A percentile compares a stretch with the other conserved stretches of the same genome.
These are phyloP conservation scores for Sicyos baderoa DNA, from an alignment of 306 rosid genomes.

Conservation along the genomic window DNA sequence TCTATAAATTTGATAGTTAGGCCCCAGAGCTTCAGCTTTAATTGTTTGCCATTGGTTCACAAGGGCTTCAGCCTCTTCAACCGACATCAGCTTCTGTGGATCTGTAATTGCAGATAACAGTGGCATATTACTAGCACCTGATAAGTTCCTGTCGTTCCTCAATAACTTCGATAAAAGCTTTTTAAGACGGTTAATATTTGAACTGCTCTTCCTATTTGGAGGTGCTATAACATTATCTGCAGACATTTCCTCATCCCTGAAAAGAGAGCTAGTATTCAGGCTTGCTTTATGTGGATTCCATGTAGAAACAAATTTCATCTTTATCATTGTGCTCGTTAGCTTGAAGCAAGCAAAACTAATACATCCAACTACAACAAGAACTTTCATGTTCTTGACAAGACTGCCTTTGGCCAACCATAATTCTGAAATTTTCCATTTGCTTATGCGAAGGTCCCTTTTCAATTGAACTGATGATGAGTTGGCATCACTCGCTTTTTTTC, in stretches of 20 bases:
- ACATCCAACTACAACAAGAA: slow-evolving; percentile 56
- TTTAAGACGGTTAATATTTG: slow-evolving; percentile 38
- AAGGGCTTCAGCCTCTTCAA: slow-evolving; percentile 85
- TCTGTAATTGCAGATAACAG: slow-evolving; percentile 35
- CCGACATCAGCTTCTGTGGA: slow-evolving; percentile 48
- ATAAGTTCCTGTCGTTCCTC: slow-evolving; percentile 31
- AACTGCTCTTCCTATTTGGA: slow-evolving; percentile 41
- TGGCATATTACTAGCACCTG: slow-evolving; percentile 34
- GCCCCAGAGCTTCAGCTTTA: slow-evolving; percentile 93
- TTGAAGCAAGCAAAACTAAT: slow-evolving; percentile 53
- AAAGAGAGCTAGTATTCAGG: slow-evolving; percentile 24
- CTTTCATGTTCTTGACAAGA: slow-evolving; percentile 41
- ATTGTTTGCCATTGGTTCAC: slow-evolving; percentile 83
- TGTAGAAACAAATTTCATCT: slow-evolving; percentile 37
- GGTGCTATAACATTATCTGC: slow-evolving; percentile 38
- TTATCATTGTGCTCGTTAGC: slow-evolving; percentile 42
- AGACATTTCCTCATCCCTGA: slow-evolving; percentile 42
- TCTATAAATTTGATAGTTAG: slow-evolving; percentile 54
- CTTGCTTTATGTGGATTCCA: slow-evolving; percentile 32
- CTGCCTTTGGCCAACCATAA: slow-evolving; percentile 32
- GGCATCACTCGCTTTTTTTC: slow-evolving; percentile 38
- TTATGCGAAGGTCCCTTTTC: slow-evolving; percentile 61
- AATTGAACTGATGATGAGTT: slow-evolving; percentile 51
- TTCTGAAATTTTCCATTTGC: slow-evolving; percentile 47
- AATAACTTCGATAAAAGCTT: slow-evolving; percentile 38